Evolutionary conservation across 495 filamentous ascomycete species (phyloP).

Genomic region (Neurospora cerealis): DNA sequence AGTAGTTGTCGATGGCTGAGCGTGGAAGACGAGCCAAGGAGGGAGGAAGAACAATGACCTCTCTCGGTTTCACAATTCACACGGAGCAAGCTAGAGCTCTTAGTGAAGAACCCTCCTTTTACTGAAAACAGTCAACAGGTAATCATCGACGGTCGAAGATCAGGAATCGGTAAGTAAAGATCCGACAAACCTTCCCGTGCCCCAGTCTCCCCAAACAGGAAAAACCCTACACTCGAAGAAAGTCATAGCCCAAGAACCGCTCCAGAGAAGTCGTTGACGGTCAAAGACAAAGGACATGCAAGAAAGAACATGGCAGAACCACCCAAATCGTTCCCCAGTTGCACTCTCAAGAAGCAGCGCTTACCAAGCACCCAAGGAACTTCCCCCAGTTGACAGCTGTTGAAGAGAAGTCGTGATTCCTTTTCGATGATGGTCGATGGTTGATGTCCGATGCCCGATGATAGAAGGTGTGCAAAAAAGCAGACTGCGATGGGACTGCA

Average conservation of each 20-base stretch:
- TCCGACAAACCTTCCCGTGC: not conserved
- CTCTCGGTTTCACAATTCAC: too few species aligned
- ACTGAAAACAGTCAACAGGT: accelerated
- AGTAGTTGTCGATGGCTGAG: not conserved
- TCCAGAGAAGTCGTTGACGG: too few species aligned
- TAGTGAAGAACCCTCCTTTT: not conserved
- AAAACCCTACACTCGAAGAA: too few species aligned
- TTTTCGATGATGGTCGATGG: not conserved
- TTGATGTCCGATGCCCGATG: not conserved
- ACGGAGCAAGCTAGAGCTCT: not conserved
- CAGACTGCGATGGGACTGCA: not conserved
- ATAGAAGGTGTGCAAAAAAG: not conserved
- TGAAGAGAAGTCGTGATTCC: not conserved
- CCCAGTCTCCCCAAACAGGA: too few species aligned
- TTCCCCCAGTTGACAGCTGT: accelerated
- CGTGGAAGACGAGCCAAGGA: not conserved
- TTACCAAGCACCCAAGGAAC: too few species aligned
- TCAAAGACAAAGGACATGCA: too few species aligned
- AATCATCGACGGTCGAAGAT: not conserved
- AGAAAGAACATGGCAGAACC: accelerated
- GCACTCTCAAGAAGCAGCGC: too few species aligned
- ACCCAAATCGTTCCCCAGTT: too few species aligned
- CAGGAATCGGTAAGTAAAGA: accelerated
- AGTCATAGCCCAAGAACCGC: too few species aligned
- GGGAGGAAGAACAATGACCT: not conserved